Percentiles rank a stretch among this genome's conserved stretches.
Conservation (phyloP, 2,329 filamentous ascomycete genomes). For the Exophiala lecanii-corni region DNA sequence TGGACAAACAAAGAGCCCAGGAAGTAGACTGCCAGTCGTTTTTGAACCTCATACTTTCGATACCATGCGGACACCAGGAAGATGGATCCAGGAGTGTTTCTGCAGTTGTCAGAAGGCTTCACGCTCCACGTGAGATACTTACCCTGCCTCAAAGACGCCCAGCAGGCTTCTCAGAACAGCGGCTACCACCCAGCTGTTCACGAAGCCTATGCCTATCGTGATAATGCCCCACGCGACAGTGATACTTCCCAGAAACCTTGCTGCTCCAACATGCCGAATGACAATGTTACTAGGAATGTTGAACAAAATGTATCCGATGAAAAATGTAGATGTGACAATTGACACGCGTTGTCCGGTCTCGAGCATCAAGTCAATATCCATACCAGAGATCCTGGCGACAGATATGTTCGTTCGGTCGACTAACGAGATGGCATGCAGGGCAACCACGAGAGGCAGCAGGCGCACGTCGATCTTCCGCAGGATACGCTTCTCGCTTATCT, state of each 20-base stretch:
- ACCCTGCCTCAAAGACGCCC: conserved; percentile 55
- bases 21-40: conserved; percentile 15
- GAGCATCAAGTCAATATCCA: conserved; percentile 42
- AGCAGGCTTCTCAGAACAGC: conserved; percentile 40
- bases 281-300: conserved; percentile 36
- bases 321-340: conserved; percentile 9
- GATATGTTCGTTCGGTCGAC: conserved; percentile 48
- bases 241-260: conserved; percentile 18
- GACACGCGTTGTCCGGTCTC: background rate
- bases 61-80: conserved; percentile 22
- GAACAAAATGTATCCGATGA: conserved; percentile 16
- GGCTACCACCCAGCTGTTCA: conserved; percentile 25
- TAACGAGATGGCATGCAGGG: conserved; percentile 42
- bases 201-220: conserved; percentile 33
- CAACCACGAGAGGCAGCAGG: conserved; percentile 39
- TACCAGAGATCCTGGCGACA: conserved; percentile 48
- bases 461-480: conserved; percentile 41
- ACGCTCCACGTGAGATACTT: background rate
- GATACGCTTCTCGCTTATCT: no score
- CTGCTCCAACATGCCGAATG: conserved; percentile 4
- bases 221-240: conserved; percentile 38
- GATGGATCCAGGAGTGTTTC: conserved; percentile 16
- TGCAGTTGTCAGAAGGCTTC: conserved; percentile 1
- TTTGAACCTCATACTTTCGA: conserved; percentile 18
- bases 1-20: conserved; percentile 8